phyloP scores from a whole-genome alignment of 176 grass and related monocot genomes.

The Eleusine coracana region DNA sequence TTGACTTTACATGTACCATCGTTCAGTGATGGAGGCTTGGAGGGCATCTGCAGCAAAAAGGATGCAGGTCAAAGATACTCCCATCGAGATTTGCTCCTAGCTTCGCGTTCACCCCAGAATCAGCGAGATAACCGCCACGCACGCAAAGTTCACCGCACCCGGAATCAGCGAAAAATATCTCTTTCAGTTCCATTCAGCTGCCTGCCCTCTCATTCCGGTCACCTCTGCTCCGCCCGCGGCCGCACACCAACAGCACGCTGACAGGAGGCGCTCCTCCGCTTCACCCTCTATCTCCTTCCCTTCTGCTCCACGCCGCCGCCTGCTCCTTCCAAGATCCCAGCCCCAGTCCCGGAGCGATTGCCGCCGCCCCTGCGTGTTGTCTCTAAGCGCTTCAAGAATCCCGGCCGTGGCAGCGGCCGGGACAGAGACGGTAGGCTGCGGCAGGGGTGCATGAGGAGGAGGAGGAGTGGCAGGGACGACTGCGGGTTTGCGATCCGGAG shows the following conservation, averaged over 20 bases:
- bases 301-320: neutral
- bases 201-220: slow-evolving; percentile 13
- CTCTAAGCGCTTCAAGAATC: neutral
- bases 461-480: slow-evolving; percentile 20
- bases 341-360: neutral
- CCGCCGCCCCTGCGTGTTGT: neutral
- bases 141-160: slow-evolving; percentile 11
- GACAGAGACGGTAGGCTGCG: slow-evolving; percentile 8
- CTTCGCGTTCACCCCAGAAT: neutral
- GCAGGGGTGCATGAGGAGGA: slow-evolving; percentile 37
- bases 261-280: neutral
- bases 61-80: neutral
- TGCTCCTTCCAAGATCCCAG: neutral
- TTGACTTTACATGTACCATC: neutral
- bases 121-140: slow-evolving; percentile 19
- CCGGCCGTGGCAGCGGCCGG: slow-evolving; percentile 36
- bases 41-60: neutral
- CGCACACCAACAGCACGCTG: slow-evolving; percentile 31
- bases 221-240: slow-evolving; percentile 27
- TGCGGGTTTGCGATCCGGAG: slow-evolving; percentile 42
- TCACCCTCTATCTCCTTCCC: neutral
- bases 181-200: neutral
- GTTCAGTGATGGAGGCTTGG: neutral
- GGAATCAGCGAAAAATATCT: slow-evolving; percentile 30
- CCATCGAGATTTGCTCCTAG: neutral